phyloP scores from a whole-genome alignment of 1,139 yeast species.

The Scheffersomyces illinoinensis region DNA sequence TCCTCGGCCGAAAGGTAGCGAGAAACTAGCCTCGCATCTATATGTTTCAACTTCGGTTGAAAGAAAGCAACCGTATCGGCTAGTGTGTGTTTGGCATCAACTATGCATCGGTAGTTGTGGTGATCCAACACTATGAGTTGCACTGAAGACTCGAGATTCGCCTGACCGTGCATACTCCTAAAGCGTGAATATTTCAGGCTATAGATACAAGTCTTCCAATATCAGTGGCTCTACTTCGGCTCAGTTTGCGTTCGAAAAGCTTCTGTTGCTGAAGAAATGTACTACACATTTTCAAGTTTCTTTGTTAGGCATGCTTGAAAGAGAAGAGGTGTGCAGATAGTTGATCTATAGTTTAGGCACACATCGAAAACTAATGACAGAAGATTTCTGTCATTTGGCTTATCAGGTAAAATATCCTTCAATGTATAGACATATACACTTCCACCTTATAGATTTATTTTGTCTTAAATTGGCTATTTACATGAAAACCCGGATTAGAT shows the following conservation, averaged over 20 bases:
- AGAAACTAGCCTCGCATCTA: background rate
- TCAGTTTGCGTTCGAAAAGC: background rate
- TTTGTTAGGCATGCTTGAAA: background rate
- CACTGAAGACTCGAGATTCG: background rate
- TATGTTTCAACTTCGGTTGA: constrained; percentile 1
- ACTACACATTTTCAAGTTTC: background rate
- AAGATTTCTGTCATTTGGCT: background rate
- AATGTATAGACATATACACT: no score
- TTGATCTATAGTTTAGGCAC: background rate
- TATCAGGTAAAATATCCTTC: background rate
- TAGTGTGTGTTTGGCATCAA: constrained; percentile 4
- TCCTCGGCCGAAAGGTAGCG: constrained; percentile 2
- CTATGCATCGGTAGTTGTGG: constrained; percentile 6
- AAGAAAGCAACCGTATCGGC: constrained; percentile 2
- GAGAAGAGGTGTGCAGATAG: background rate
- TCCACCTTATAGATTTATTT: background rate
- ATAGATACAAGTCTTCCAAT: background rate
- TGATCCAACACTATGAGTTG: constrained; percentile 10
- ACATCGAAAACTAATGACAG: no score
- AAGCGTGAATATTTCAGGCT: background rate
- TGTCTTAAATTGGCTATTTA: background rate
- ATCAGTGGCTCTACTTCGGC: background rate
- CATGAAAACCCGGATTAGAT: background rate
- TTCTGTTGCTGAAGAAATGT: background rate
- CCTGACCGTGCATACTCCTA: background rate